Base-by-base conservation (phyloP, 2,329 filamentous ascomycete genomes). In the Byssothecium circinans region DNA sequence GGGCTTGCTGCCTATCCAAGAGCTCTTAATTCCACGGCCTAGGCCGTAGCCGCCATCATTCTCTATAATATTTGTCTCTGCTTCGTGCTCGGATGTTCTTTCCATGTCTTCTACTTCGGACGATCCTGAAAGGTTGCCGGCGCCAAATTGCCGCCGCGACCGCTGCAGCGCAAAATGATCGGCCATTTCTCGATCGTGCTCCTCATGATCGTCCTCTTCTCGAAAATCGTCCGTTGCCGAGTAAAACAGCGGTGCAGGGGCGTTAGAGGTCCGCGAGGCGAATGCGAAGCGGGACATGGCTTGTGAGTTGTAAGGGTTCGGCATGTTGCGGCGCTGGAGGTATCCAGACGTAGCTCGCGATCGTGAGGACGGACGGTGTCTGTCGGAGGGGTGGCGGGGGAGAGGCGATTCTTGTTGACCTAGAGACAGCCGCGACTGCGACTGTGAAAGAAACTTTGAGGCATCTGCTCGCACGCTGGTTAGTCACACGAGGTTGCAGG, bases 381-480 rank as follows among this genome's bases (percentile, higher is more conserved):
- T 56, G 72, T 74, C 60, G 70, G 74, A 57, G 72, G 71, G 52
- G 75, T 77, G 62, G 75, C 78, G 62, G 75, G 78, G 65, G 73
- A 76, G 64, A 72, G 76, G 56, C 72, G 71, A 64, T 58, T 78
- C 71, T 56, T 57, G 68, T 57, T 75, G 81, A 73, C 68, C 87
- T 82, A 74, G 91, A 58, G 87, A 89, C 64, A 97, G 79, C 54
- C 90, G 87, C 52, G 91, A 95, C 82, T 97, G 94, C 58, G 91
- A 96, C 81, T 97, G 94, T 58, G 91, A 96, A 81, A 99, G 84
- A 72, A 99, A 99, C 61, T 87, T 87, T 59, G 92, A 97, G 65
- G 94, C 94, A 86, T 97, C 94, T 96, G 66, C 44, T 53, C 53
- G 54, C 57, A 56, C 48, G 58, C 51, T 60, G 49, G 71, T 75